These are phyloP conservation scores for Podila horticola DNA, from an alignment of 192 early-diverging fungal species.

Conservation along the genomic window DNA sequence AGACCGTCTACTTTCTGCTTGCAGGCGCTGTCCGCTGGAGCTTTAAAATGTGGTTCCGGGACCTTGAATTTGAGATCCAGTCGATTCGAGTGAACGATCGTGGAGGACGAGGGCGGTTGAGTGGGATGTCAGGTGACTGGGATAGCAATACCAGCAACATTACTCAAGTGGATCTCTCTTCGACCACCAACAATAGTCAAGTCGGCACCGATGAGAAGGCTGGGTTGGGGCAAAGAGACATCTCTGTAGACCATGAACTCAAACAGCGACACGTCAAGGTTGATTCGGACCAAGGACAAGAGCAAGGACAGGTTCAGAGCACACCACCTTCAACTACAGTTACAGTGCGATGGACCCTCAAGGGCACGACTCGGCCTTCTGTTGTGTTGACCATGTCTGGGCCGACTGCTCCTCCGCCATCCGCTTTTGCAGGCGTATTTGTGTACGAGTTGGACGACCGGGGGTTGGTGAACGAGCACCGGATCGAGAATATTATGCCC, in stretches of 20 bases:
- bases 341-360: constrained; percentile 59
- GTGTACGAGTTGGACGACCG: constrained; percentile 55
- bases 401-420: constrained; percentile 31
- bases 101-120: constrained; percentile 12
- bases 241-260: no score
- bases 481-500: constrained; percentile 61
- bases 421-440: constrained; percentile 58
- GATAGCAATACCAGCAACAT: neutral
- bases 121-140: constrained; percentile 26
- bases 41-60: constrained; percentile 62
- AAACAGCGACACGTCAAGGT: no score
- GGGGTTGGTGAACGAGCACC: constrained; percentile 58
- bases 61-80: constrained; percentile 57
- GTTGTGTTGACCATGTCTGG: constrained; percentile 40
- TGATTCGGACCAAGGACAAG: neutral
- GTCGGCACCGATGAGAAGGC: no score
- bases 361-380: constrained; percentile 52
- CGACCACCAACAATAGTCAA: no score
- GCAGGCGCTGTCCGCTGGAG: constrained; percentile 66
- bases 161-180: neutral
- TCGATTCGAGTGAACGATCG: constrained; percentile 53
- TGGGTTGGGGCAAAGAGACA: no score
- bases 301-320: neutral
- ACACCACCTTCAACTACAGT: constrained; percentile 26
- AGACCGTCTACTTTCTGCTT: constrained; percentile 58